Evolutionary conservation across 1,284 basidiomycete species (phyloP), one percentile per base, ranked within the genome.

Genomic region (Heimioporus retisporus): DNA sequence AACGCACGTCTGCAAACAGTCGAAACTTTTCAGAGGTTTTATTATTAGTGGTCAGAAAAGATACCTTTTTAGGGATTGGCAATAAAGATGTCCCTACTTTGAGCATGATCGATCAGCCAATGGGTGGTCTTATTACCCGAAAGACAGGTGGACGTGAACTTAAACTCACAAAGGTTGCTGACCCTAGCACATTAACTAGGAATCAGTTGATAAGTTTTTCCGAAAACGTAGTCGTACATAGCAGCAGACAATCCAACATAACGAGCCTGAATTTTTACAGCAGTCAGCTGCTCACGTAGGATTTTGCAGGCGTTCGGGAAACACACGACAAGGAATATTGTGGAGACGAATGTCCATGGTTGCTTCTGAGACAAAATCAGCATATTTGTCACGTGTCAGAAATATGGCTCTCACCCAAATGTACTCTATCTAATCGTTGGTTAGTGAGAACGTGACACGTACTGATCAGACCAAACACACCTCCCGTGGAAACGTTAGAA

Each of bases 41-140:
- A 23, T 10, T 13, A 14, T 21, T 55, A 44, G 25, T 23, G 15
- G 50, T 16, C 40, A 25, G 25, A 60, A 13, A 21, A 48, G 14
- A 25, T 6, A 55, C 55, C 42, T 50, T 56, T 62, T 13, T n/a
- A 23, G 55, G 61, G n/a, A 16, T 54, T 19, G 60, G 60, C 7
- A 55, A 11, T 16, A 62, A 62, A 14, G 54, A 48, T 25, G 25
- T 62, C 6, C 55, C 44, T 11, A 40, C 61, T 62, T 55, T 48
- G 4, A 56, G 4, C 11, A 10, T 2, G 16, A 8, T 23, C 11
- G n/a, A 40, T 40, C 35, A 40, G 35, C 35, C 35, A 11, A 40
- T 3, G 35, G 35, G 35, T 35, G 35, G 35, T 40, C 35, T 40
- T 40, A 40, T 13, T 1, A 11, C 35, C 10, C 35, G 16, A 46